Evolutionary conservation across 2,329 filamentous ascomycete genomes (phyloP).

Genomic region (Exserohilum rostratum): DNA sequence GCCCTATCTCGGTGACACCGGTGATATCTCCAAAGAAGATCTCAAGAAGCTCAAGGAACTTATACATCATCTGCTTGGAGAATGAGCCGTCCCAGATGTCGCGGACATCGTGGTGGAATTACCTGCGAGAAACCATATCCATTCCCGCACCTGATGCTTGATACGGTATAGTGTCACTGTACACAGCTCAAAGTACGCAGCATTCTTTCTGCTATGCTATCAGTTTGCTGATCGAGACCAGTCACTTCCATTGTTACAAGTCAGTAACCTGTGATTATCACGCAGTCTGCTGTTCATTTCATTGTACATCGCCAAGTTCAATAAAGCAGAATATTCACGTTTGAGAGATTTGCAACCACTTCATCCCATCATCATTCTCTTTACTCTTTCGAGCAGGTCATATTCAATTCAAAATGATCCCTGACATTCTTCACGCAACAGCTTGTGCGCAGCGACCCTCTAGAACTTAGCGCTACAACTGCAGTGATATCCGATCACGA

Average conservation of each 20-base stretch:
- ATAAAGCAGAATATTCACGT: not conserved
- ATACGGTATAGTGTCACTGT: not conserved
- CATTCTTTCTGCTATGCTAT: not conserved
- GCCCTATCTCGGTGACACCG: conserved; percentile 2
- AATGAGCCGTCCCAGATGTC: conserved; percentile 1
- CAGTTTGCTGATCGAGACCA: not conserved
- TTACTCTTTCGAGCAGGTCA: not conserved
- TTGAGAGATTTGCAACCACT: not conserved
- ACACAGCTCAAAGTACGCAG: not conserved
- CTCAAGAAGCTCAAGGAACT: conserved; percentile 3
- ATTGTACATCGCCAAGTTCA: not conserved
- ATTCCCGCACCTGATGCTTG: not conserved
- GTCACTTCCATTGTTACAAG: not conserved
- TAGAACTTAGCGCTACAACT: conserved; percentile 13
- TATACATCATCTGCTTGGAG: conserved; percentile 1
- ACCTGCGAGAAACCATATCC: not conserved
- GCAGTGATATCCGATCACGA: conserved; percentile 2
- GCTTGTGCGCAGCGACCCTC: conserved; percentile 8
- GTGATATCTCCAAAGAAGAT: conserved; percentile 4
- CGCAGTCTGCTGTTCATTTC: not conserved
- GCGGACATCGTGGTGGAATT: not conserved
- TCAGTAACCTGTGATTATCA: not conserved
- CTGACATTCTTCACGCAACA: conserved; percentile 6
- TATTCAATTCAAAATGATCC: conserved; percentile 1
- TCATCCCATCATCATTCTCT: not conserved